Base-by-base conservation (phyloP, 768 basidiomycete species). In the Lentinula detonsa region DNA sequence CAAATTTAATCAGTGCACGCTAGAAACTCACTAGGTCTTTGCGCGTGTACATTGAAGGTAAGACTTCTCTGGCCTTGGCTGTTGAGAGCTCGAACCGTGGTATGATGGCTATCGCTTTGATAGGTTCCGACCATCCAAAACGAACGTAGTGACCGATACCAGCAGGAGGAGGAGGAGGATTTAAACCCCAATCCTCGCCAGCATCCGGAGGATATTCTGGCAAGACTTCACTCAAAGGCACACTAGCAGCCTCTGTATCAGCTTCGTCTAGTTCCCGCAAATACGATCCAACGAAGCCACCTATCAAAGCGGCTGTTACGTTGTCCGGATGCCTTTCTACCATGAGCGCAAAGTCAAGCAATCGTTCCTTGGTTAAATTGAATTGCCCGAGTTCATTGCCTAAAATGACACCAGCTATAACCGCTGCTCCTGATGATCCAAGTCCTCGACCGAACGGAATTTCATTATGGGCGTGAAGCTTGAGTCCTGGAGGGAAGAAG, bases 311-410 rank as follows among this genome's bases (percentile, higher is more conserved):
- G 2, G 97, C 97, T 0, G 97, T 97, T 69, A 99, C 95, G 72
- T 99, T 99, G 74, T 99, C 97, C 15, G 97, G 97, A 71, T 99
- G 97, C 16, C 97, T 84, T 75, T 99, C 97, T 69, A 99, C 95
- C 97, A 99, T 99, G 58, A 99, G 81, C 1, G 96, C 95, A 69
- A 92, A 96, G 75, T 99, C 97, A 63, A 98, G 85, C 67, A 96
- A 77, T 28, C 97, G 85, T 46, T 80, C 81, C 33, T 72, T 77
- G 13, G 90, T 73, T 10, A 98, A 85, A 23, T 80, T 69, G 63
- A 98, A 82, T 16, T 82, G 65, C 15, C 91, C 96, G 23, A 98
- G 79, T n/a, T 85, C 80, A 69, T 94, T 83, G 39, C 88, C 97
- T 49, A 99, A 84, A 35, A 96, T 81, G 37, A 97, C 95, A 45